Percentiles rank a stretch among this genome's conserved stretches.
These are phyloP conservation scores for Lobosporangium transversale DNA, from an alignment of 192 early-diverging fungal genomes.

Conservation along the genomic window DNA sequence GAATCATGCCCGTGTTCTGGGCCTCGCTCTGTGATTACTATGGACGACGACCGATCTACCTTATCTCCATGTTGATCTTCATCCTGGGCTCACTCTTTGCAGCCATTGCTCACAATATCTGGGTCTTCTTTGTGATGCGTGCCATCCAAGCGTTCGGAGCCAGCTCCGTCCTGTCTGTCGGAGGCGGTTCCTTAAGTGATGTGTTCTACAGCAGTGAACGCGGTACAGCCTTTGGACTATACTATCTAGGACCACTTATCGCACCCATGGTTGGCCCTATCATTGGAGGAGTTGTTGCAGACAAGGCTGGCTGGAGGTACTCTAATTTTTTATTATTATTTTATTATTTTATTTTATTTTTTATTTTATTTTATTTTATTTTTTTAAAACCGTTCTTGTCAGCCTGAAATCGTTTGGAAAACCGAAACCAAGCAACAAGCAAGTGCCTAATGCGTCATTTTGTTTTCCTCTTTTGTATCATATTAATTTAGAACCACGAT, in stretches of 20 bases:
- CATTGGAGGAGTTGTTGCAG: slow-evolving; percentile 47
- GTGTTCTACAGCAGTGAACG: slow-evolving; percentile 52
- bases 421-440: no score
- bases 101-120: slow-evolving; percentile 43
- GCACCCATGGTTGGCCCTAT: slow-evolving; percentile 55
- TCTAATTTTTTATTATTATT: not conserved
- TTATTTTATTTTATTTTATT: no score
- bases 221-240: slow-evolving; percentile 48
- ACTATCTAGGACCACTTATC: slow-evolving; percentile 45
- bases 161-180: slow-evolving; percentile 38
- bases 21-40: slow-evolving; percentile 48
- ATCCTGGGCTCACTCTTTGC: slow-evolving; percentile 43
- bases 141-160: slow-evolving; percentile 52
- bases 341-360: not conserved
- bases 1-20: slow-evolving; percentile 49
- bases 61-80: slow-evolving; percentile 50
- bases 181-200: slow-evolving; percentile 51
- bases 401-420: no score
- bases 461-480: not conserved
- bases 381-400: no score
- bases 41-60: slow-evolving; percentile 51
- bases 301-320: slow-evolving; percentile 42
- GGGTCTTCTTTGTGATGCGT: slow-evolving; percentile 53
- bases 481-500: slow-evolving; percentile 32
- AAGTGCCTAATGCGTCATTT: no score